A percentile compares a stretch with the other conserved stretches of the same genome.
Conservation (phyloP, 495 filamentous ascomycete genomes). For the Elasticomyces elasticus region DNA sequence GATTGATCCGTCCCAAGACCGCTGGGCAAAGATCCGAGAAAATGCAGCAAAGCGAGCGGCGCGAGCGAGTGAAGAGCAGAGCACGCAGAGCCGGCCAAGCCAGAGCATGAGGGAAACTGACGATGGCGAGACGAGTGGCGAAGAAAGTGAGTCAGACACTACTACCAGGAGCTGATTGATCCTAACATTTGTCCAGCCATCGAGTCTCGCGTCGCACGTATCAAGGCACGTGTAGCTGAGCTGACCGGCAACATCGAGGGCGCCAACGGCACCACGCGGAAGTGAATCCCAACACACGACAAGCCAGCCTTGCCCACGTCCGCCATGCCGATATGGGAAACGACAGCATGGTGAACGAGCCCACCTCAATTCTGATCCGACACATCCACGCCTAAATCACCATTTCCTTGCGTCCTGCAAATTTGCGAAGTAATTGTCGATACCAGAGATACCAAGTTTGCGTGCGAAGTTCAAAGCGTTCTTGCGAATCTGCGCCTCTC, state of each 20-base stretch:
- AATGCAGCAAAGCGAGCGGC: constrained; percentile 74
- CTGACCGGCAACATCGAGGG: constrained; percentile 51
- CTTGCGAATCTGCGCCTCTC: no score
- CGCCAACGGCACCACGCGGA: not conserved
- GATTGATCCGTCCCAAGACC: constrained; percentile 44
- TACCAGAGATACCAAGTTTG: no score
- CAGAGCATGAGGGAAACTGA: constrained; percentile 48
- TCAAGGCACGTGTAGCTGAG: constrained; percentile 94
- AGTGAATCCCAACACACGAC: not conserved
- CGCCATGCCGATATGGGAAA: not conserved
- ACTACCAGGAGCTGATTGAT: not conserved
- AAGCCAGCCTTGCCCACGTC: not conserved
- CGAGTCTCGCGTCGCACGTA: constrained; percentile 89
- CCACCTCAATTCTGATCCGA: no score
- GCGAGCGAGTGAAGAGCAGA: constrained; percentile 51
- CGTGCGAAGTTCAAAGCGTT: no score
- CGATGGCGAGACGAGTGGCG: constrained; percentile 81
- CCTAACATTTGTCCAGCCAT: constrained; percentile 51
- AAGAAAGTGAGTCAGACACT: constrained; percentile 69
- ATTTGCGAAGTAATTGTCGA: no score
- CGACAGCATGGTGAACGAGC: not conserved
- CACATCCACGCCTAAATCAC: no score
- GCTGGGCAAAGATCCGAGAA: constrained; percentile 92
- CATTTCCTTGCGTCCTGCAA: no score
- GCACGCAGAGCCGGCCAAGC: constrained; percentile 37